These are phyloP conservation scores for Saururus chinensis DNA, from an alignment of 164 flowering plant species.

Conservation along the genomic window DNA sequence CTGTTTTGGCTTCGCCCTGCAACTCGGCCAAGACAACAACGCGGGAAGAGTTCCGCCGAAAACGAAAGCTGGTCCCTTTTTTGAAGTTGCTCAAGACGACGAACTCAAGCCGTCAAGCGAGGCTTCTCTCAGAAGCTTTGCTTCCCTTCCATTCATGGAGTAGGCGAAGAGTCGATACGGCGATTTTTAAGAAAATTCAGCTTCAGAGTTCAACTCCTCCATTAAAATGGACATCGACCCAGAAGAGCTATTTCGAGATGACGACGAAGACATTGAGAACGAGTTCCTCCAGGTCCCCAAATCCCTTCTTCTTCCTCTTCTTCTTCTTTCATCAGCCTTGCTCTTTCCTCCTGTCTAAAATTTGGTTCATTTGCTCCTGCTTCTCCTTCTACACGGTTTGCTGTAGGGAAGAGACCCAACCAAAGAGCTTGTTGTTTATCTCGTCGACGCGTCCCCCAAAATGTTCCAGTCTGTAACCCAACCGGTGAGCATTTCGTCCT, in stretches of 20 bases:
- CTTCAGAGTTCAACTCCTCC: too few relatives aligned
- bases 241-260: conserved; percentile 66
- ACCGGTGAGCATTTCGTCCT: conserved; percentile 27
- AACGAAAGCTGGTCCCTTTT: too few relatives aligned
- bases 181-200: too few relatives aligned
- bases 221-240: conserved; percentile 53
- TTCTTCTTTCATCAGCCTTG: neutral
- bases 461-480: conserved; percentile 54
- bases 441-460: conserved; percentile 89
- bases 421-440: conserved; percentile 60
- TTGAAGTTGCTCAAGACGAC: too few relatives aligned
- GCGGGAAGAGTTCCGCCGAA: too few relatives aligned
- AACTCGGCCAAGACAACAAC: too few relatives aligned
- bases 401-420: conserved; percentile 53
- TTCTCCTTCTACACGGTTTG: neutral
- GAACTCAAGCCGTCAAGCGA: too few relatives aligned
- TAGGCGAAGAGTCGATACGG: too few relatives aligned
- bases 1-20: too few relatives aligned
- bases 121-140: too few relatives aligned
- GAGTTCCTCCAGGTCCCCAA: conserved; percentile 42
- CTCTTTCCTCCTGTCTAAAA: neutral
- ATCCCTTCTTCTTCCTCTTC: neutral
- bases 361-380: neutral
- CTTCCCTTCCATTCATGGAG: too few relatives aligned
- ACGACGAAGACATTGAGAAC: conserved; percentile 59